These are phyloP conservation scores for Alternaria brassicae DNA, from an alignment of 2,329 filamentous ascomycete genomes.

Conservation along the genomic window DNA sequence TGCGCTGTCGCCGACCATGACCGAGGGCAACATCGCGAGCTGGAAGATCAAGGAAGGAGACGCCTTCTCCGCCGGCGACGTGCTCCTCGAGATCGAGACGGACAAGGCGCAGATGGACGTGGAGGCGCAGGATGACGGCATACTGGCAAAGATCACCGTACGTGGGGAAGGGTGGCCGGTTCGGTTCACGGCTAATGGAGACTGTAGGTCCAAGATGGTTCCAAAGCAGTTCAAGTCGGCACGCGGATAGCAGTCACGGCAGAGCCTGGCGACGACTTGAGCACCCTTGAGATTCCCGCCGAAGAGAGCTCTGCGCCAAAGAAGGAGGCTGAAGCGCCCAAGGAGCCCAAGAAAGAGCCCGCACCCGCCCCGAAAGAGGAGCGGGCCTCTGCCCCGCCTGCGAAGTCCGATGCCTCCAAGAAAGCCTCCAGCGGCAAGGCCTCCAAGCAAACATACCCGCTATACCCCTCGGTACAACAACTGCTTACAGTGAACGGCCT, in stretches of 20 bases:
- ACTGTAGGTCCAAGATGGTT: conserved; percentile 67
- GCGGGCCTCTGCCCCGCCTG: conserved; percentile 40
- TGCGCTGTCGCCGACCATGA: conserved; percentile 91
- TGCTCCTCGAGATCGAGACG: conserved; percentile 90
- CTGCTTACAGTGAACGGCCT: conserved; percentile 82
- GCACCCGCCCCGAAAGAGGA: conserved; percentile 44
- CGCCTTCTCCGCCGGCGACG: conserved; percentile 80
- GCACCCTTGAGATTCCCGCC: conserved; percentile 74
- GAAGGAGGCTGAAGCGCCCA: conserved; percentile 44
- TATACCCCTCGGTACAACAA: conserved; percentile 83
- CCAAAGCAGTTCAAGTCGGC: conserved; percentile 79
- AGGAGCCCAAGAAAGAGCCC: conserved; percentile 35
- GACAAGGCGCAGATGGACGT: conserved; percentile 96
- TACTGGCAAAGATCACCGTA: conserved; percentile 81
- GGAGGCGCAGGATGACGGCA: conserved; percentile 87
- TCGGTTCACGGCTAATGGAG: conserved; percentile 13
- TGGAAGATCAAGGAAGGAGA: conserved; percentile 92
- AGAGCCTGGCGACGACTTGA: conserved; percentile 80
- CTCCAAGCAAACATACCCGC: conserved; percentile 72
- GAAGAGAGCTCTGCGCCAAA: conserved; percentile 63
- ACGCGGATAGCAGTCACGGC: conserved; percentile 82
- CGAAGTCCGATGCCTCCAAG: conserved; percentile 44
- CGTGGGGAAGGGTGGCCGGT: conserved; percentile 1
- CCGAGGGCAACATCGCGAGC: conserved; percentile 83
- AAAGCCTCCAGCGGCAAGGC: conserved; percentile 53